Percentiles rank a stretch among this genome's conserved stretches.
These are phyloP conservation scores for Cucumis sativus DNA, from an alignment of 306 rosid genomes.

Conservation along the genomic window DNA sequence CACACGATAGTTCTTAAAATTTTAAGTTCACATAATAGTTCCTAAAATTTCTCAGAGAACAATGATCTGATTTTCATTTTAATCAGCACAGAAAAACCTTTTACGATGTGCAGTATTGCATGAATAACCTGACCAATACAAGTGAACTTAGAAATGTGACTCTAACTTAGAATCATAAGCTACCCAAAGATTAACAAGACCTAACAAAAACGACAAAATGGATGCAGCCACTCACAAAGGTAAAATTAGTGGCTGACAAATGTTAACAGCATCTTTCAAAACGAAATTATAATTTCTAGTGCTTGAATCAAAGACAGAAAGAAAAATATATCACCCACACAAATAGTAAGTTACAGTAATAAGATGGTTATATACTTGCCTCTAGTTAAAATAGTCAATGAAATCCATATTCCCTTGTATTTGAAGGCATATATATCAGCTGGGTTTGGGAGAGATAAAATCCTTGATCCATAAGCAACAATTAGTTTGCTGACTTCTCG, in stretches of 20 bases:
- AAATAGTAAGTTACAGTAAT: background rate
- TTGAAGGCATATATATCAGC: conserved; percentile 80
- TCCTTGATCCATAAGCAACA: conserved; percentile 91
- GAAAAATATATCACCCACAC: background rate
- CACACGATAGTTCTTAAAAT: too few relatives aligned
- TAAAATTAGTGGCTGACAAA: background rate
- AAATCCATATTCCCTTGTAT: conserved; percentile 98
- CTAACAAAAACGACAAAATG: background rate
- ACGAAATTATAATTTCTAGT: background rate
- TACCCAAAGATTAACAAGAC: background rate
- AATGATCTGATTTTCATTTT: background rate
- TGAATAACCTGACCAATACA: background rate
- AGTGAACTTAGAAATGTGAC: background rate
- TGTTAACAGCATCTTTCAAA: background rate
- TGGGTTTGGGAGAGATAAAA: conserved; percentile 75
- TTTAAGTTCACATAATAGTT: background rate
- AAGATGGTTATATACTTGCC: conserved; percentile 38
- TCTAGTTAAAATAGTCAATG: conserved; percentile 64
- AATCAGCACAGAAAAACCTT: background rate
- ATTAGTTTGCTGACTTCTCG: conserved; percentile 96
- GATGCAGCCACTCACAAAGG: background rate
- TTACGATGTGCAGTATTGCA: background rate
- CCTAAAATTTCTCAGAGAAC: background rate
- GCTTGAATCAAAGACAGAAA: background rate
- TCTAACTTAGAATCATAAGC: background rate